Evolutionary conservation across 2,329 filamentous ascomycete genomes (phyloP).

Genomic region (Penicillium sp.): DNA sequence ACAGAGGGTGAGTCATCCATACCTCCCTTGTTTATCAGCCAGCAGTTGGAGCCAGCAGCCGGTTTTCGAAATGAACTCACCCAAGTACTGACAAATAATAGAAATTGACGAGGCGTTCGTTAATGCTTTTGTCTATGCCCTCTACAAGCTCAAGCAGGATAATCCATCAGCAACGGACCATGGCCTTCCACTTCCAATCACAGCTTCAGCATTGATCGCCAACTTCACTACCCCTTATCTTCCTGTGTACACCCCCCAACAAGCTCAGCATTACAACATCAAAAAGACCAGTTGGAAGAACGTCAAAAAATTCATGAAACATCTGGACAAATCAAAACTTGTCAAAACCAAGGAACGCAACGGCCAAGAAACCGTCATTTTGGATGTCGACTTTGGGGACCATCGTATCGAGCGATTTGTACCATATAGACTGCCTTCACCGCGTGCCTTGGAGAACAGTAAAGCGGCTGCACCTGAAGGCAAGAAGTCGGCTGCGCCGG

Average conservation of each 20-base stretch:
- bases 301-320: constrained; percentile 67
- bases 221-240: constrained; percentile 66
- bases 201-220: constrained; percentile 62
- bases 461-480: constrained; percentile 29
- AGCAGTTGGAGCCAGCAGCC: neutral
- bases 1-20: constrained; percentile 51
- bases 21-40: neutral
- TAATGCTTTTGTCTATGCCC: constrained; percentile 62
- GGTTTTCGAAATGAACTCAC: neutral
- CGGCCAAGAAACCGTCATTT: constrained; percentile 62
- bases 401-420: constrained; percentile 54
- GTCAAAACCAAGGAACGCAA: constrained; percentile 64
- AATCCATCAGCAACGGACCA: constrained; percentile 53
- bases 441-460: constrained; percentile 48
- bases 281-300: constrained; percentile 72
- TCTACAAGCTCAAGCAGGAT: constrained; percentile 58
- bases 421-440: constrained; percentile 62
- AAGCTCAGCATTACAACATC: constrained; percentile 60
- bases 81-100: constrained; percentile 30
- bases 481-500: constrained; percentile 28
- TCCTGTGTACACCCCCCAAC: constrained; percentile 55
- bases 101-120: constrained; percentile 66
- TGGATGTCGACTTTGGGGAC: constrained; percentile 65
- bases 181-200: constrained; percentile 61
- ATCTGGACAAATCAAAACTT: constrained; percentile 62